Evolutionary conservation across 2,329 filamentous ascomycete species (phyloP).

Genomic region (Ceratocystis alfenasii): DNA sequence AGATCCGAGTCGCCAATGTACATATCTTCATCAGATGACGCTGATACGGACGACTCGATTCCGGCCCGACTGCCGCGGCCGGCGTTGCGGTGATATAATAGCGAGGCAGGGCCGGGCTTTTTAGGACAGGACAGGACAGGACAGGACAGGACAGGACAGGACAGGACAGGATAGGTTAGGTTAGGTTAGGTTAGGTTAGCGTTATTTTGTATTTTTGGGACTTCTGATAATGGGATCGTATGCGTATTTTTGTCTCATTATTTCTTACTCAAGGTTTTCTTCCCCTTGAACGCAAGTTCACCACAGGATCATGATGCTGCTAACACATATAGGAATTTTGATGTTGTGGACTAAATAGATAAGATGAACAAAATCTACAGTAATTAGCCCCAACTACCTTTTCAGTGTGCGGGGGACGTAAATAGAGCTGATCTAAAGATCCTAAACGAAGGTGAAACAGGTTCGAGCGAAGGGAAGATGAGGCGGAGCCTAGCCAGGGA

Average conservation of each 20-base stretch:
- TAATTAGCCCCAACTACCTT: neutral
- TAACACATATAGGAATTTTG: too few species aligned
- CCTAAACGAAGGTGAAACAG: slow-evolving; percentile 8
- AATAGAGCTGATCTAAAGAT: neutral
- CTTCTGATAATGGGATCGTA: neutral
- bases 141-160: too few species aligned
- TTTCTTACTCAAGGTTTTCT: too few species aligned
- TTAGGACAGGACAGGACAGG: neutral
- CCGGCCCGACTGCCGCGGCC: slow-evolving; percentile 25
- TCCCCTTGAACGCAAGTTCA: neutral
- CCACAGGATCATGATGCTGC: neutral
- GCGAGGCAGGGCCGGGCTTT: neutral
- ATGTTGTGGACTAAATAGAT: neutral
- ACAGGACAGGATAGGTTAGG: too few species aligned
- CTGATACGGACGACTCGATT: slow-evolving; percentile 26
- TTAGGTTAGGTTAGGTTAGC: neutral
- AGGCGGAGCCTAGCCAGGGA: neutral
- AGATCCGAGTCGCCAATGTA: slow-evolving; percentile 14
- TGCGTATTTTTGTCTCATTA: neutral
- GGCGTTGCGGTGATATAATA: neutral
- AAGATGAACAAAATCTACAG: neutral
- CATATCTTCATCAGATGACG: slow-evolving; percentile 23
- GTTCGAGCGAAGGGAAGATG: neutral
- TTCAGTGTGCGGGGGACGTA: neutral
- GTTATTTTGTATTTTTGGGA: neutral